Percentiles rank a stretch among this genome's conserved stretches.
phyloP scores from a whole-genome alignment of 2,329 filamentous ascomycete genomes.

The Claviceps humidiphila region DNA sequence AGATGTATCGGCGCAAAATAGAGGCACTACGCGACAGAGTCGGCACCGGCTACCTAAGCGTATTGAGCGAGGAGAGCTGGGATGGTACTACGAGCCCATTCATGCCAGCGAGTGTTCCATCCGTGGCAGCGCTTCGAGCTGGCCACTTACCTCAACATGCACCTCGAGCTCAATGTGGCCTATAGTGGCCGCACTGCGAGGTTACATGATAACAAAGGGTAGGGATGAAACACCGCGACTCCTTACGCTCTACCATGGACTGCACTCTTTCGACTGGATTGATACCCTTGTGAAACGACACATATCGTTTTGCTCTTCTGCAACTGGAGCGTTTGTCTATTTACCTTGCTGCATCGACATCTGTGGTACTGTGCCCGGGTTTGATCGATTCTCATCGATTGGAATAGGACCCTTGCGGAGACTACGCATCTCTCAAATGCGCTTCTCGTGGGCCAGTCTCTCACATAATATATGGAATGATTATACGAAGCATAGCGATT shows the following conservation, averaged over 20 bases:
- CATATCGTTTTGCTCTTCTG: not conserved
- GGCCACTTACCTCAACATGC: slow-evolving; percentile 19
- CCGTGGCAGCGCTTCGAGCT: slow-evolving; percentile 16
- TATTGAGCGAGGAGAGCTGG: slow-evolving; percentile 66
- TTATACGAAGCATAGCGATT: slow-evolving; percentile 27
- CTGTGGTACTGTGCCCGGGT: not conserved
- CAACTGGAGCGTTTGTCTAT: not conserved
- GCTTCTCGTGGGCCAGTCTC: slow-evolving; percentile 8
- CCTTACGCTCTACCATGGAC: not conserved
- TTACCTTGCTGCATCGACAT: not conserved
- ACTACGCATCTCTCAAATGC: not conserved
- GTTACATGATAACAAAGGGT: slow-evolving; percentile 13
- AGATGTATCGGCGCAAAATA: slow-evolving; percentile 77
- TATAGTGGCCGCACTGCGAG: slow-evolving; percentile 40
- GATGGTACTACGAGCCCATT: slow-evolving; percentile 25
- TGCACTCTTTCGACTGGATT: slow-evolving; percentile 2
- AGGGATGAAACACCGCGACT: not conserved
- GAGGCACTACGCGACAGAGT: slow-evolving; percentile 76
- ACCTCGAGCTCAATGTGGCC: slow-evolving; percentile 30
- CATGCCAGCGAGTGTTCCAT: slow-evolving; percentile 11
- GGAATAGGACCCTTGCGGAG: not conserved
- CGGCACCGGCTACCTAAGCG: slow-evolving; percentile 76
- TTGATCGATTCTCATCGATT: not conserved
- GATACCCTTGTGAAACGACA: not conserved
- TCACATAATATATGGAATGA: slow-evolving; percentile 9